These are phyloP conservation scores for Beauveria rudraprayagi DNA, from an alignment of 2,329 filamentous ascomycete species.

Conservation along the genomic window DNA sequence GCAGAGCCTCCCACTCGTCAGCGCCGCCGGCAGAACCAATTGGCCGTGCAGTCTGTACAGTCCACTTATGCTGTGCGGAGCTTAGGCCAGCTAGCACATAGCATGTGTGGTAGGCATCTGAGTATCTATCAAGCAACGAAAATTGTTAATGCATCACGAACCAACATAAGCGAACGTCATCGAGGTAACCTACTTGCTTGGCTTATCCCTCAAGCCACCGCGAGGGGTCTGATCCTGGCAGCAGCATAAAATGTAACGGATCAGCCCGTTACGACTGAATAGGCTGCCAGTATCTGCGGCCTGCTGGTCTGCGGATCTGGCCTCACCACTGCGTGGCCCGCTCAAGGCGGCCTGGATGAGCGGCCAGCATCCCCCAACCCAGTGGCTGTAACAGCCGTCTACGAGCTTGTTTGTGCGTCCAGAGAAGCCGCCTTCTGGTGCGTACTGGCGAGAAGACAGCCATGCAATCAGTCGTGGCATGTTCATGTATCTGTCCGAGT, in stretches of 20 bases:
- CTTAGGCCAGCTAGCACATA: constrained; percentile 85
- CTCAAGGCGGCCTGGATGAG: constrained; percentile 73
- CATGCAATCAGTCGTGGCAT: constrained; percentile 71
- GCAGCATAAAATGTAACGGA: constrained; percentile 82
- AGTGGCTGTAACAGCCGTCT: constrained; percentile 96
- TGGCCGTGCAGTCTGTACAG: constrained; percentile 29
- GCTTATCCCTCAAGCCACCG: constrained; percentile 89
- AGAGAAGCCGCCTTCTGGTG: constrained; percentile 85
- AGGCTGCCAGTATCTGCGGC: constrained; percentile 37
- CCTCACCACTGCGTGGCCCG: constrained; percentile 33
- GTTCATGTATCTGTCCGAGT: constrained; percentile 57
- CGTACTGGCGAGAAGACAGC: constrained; percentile 83
- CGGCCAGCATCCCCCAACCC: constrained; percentile 93
- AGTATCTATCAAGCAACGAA: constrained; percentile 39
- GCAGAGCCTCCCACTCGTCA: constrained; percentile 39
- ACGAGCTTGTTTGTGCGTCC: constrained; percentile 96
- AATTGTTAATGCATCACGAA: constrained; percentile 10
- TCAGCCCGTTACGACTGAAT: constrained; percentile 77
- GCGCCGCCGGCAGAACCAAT: constrained; percentile 26
- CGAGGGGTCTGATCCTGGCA: constrained; percentile 65
- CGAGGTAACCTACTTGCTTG: constrained; percentile 59
- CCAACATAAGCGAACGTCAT: constrained; percentile 17
- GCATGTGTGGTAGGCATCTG: constrained; percentile 88
- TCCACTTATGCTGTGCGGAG: constrained; percentile 65
- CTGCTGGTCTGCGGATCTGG: constrained; percentile 22